These are phyloP conservation scores for Heterobasidion irregulare DNA, from an alignment of 1,284 basidiomycete genomes.

Conservation along the genomic window DNA sequence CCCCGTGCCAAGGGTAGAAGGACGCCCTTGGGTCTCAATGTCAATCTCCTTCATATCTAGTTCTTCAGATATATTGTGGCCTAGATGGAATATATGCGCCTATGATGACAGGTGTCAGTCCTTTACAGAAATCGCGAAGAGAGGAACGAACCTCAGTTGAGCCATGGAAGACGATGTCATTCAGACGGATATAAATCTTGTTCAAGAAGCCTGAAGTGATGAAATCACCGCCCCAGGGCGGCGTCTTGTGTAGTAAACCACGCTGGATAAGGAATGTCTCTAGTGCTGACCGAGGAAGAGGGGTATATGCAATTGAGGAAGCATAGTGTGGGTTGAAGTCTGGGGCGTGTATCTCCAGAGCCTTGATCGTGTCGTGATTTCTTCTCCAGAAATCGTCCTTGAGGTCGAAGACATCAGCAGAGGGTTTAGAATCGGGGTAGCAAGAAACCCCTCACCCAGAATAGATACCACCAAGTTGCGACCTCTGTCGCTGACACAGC, in stretches of 20 bases:
- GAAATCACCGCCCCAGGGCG: constrained; percentile 38
- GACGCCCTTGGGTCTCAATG: constrained; percentile 36
- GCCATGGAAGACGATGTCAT: constrained; percentile 61
- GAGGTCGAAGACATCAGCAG: background rate
- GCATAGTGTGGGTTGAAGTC: constrained; percentile 73
- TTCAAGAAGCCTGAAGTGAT: constrained; percentile 70
- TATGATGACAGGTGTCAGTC: constrained; percentile 17
- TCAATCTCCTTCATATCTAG: constrained; percentile 57
- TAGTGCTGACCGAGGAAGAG: constrained; percentile 57
- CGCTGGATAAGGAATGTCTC: constrained; percentile 60
- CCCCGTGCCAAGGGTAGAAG: constrained; percentile 56
- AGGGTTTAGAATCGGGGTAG: background rate
- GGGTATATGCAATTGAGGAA: constrained; percentile 69
- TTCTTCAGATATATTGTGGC: constrained; percentile 42
- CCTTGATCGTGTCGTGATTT: constrained; percentile 48
- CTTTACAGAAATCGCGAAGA: constrained; percentile 1
- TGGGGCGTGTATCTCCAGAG: constrained; percentile 35
- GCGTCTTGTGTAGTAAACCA: constrained; percentile 44
- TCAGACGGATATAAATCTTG: constrained; percentile 67
- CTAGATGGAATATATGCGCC: constrained; percentile 57
- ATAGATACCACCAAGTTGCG: constrained; percentile 77
- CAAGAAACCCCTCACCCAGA: constrained; percentile 49
- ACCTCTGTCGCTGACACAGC: constrained; percentile 44
- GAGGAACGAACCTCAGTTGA: constrained; percentile 34
- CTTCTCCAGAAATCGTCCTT: constrained; percentile 70